Base-by-base conservation (phyloP, 352 stramenopile genomes). In the Pythium vanterpoolii region DNA sequence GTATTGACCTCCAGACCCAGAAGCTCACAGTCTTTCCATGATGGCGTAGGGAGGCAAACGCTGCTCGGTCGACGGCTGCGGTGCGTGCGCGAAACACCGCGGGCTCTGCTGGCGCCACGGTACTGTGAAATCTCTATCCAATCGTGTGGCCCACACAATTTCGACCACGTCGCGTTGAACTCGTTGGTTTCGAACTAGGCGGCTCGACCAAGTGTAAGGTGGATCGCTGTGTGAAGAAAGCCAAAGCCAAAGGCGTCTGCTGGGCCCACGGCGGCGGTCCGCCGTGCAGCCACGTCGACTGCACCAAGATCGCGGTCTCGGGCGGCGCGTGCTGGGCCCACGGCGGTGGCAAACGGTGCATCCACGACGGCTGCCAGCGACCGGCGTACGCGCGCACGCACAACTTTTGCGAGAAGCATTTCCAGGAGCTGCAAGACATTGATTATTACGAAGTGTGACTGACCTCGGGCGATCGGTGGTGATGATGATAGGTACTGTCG, bases 201-300 rank as follows among this genome's bases (percentile, higher is more conserved):
- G 71, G 71, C n/a, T 83, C 61, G 27, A 51, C 68, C 23, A 71
- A 72, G 47, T 83, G 74, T 28, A 51, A 57, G 16, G 54, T 78
- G 14, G 60, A 72, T 14, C 71, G 61, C 8, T 83, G 74, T 31
- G 52, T 64, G 3, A 60, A 62, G 14, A 64, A 72, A 33, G 72
- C 59, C 31, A 80, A 83, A 47, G 69, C 74, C 2, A 59, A 68
- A 14, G 74, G 74, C 2, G 42, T 80, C 21, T 83, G 74, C 55
- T 83, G 74, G 74, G 64, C 71, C 5, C 74, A 83, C 44, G 71
- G 74, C 49, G 74, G 74, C 3, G 74, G 71, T 36, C 77, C 63
- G 28, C 70, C 68, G 47, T 83, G 74, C 58, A 58, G 24, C 1
- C 19, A 45, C 8, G 19, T 8, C 6, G 45, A 52, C 21, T 83